phyloP scores from a whole-genome alignment of 2,329 filamentous ascomycete genomes.

The Xylariaceae sp. region DNA sequence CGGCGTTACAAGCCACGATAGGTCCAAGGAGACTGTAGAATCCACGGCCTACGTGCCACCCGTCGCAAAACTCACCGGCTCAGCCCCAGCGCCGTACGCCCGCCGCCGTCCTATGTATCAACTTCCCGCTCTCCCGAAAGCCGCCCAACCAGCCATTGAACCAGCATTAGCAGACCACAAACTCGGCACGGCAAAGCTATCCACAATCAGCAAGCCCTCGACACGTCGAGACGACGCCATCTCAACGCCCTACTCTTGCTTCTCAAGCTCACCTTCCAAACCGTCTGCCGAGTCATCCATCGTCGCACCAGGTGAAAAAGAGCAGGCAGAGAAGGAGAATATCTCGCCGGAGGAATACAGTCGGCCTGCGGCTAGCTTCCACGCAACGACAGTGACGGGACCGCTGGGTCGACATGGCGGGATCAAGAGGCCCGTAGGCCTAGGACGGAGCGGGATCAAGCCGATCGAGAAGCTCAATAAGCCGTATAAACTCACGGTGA shows the following conservation, averaged over 20 bases:
- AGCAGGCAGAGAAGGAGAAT: conserved; percentile 26
- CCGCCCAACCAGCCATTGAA: conserved; percentile 26
- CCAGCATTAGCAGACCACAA: conserved; percentile 35
- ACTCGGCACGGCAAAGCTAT: conserved; percentile 35
- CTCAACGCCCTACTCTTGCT: conserved; percentile 47
- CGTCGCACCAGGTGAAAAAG: neutral
- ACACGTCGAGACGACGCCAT: conserved; percentile 15
- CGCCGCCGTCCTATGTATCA: conserved; percentile 11
- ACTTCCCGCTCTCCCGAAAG: conserved; percentile 5
- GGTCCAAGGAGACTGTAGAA: conserved; percentile 21
- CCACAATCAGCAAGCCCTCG: conserved; percentile 31
- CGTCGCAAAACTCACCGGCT: conserved; percentile 24
- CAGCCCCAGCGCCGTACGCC: conserved; percentile 18
- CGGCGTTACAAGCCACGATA: conserved; percentile 30
- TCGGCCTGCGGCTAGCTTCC: conserved; percentile 42
- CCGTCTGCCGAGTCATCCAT: conserved; percentile 5
- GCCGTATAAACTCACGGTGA: conserved; percentile 54
- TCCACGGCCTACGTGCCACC: neutral
- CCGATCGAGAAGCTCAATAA: conserved; percentile 47
- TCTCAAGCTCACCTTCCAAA: conserved; percentile 50
- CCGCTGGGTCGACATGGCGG: conserved; percentile 31
- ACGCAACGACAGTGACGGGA: conserved; percentile 45
- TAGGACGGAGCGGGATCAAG: conserved; percentile 40
- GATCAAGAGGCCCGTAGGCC: conserved; percentile 40
- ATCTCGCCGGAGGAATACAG: conserved; percentile 32